phyloP scores from a whole-genome alignment of 495 filamentous ascomycete species.

The Massariosphaeria phaeospora region DNA sequence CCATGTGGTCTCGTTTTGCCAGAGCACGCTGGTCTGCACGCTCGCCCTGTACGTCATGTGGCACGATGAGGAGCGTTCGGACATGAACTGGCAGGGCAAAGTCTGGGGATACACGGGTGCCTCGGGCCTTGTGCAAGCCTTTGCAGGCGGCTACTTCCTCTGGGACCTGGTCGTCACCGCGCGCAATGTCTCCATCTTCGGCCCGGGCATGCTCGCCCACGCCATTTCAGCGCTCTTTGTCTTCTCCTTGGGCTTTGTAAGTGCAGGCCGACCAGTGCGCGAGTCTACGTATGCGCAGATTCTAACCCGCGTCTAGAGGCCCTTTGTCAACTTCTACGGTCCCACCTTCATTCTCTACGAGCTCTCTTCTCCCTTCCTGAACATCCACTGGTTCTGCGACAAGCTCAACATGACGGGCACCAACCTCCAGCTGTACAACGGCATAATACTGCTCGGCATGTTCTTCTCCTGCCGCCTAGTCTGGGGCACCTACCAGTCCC shows the following conservation, averaged over 20 bases:
- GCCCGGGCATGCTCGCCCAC: conserved; percentile 83
- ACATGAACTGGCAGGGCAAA: conserved; percentile 68
- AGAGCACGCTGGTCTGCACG: conserved; percentile 71
- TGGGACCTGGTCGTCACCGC: conserved; percentile 82
- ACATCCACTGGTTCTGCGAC: conserved; percentile 98
- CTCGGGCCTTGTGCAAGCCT: conserved; percentile 73
- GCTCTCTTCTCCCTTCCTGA: conserved; percentile 53
- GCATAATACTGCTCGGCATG: conserved; percentile 61
- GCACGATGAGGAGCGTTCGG: conserved; percentile 65
- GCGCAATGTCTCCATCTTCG: conserved; percentile 72
- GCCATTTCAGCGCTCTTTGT: conserved; percentile 79
- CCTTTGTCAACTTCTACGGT: conserved; percentile 91
- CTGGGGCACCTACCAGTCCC: conserved; percentile 83
- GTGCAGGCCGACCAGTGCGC: conserved; percentile 63
- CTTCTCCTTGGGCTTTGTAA: conserved; percentile 87
- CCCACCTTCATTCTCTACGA: conserved; percentile 95
- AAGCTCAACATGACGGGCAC: conserved; percentile 93
- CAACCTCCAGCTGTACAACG: conserved; percentile 76
- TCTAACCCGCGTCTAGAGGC: conserved; percentile 35
- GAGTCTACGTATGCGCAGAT: conserved; percentile 3
- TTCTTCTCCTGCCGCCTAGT: conserved; percentile 89
- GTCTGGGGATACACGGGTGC: conserved; percentile 85
- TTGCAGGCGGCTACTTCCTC: conserved; percentile 91
- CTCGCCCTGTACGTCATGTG: conserved; percentile 81
- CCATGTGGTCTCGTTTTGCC: conserved; percentile 88